Evolutionary conservation across 805 yeast species (phyloP), one percentile per base, ranked within the genome.

Genomic region (Candida nanaspora): DNA sequence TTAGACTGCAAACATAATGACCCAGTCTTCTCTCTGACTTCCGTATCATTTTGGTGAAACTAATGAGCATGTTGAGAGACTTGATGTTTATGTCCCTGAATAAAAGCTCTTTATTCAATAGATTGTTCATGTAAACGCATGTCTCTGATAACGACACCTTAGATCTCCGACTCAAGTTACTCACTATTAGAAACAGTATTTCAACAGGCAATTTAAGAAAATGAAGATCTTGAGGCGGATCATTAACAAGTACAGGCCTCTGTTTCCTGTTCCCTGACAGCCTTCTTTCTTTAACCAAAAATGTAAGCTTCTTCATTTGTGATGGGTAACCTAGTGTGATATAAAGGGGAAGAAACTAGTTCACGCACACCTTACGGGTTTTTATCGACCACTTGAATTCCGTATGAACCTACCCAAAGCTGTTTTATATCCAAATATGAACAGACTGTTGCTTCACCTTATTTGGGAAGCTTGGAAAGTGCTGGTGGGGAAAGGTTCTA

Each of bases 11-110:
- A 52, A 36, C 38, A 28, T 27, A 29, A 14, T 28, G 5, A n/a
- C 27, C 27, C 8, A 36, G 9, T n/a, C 19, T 53, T 40, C 40
- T 52, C 55, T 25, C 41, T 31, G 42, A 46, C 42, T 28, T 41
- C 28, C 35, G 46, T 41, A 27, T 36, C 45, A 7, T 41, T 44
- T 21, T 44, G 33, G 53, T 52, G 38, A 62, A 60, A 25, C 52
- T 53, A 21, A 57, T 42, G 19, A 61, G 33, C 8, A 62, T 49
- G 10, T 49, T 38, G 39, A 53, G 54, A 16, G 53, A 48, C n/a
- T 41, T 39, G 15, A 62, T 37, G 10, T 42, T 41, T 16, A 62
- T 57, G 30, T 52, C 37, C 14, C 50, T 51, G 45, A 51, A 62
- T 3, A 62, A 45, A 22, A 53, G 50, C 7, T 55, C 41, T 35